Percentiles rank a stretch among this genome's conserved stretches.
Conservation (phyloP, 106 monocot species). For the Dendrobium huoshanense region DNA sequence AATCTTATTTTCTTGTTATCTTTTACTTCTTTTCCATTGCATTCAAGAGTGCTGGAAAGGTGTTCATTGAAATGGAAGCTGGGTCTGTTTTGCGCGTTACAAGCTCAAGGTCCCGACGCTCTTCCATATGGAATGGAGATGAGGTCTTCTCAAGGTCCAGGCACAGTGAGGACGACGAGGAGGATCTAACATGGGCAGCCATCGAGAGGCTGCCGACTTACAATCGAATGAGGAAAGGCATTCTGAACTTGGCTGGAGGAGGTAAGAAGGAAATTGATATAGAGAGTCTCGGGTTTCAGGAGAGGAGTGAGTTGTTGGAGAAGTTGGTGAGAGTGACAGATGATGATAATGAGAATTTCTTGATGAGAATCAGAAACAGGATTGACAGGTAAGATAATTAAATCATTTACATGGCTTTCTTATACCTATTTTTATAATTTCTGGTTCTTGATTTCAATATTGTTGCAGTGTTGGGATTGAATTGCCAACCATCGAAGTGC, state of each 20-base stretch:
- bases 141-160: slow-evolving; percentile 20
- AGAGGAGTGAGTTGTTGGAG: slow-evolving; percentile 23
- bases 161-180: slow-evolving; percentile 25
- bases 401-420: too few species aligned
- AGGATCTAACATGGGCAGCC: slow-evolving; percentile 32
- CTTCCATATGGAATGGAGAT: slow-evolving; percentile 19
- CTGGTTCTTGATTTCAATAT: neutral
- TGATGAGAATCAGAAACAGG: slow-evolving; percentile 28
- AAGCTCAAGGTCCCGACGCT: slow-evolving; percentile 6
- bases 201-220: slow-evolving; percentile 32
- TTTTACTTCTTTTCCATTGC: too few species aligned
- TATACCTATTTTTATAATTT: neutral
- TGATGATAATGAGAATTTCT: slow-evolving; percentile 32
- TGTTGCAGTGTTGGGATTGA: neutral
- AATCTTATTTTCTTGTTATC: too few species aligned
- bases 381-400: slow-evolving; percentile 19
- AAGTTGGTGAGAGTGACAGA: slow-evolving; percentile 24
- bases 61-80: slow-evolving; percentile 8
- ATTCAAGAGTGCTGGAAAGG: too few species aligned
- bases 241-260: slow-evolving; percentile 8
- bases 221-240: slow-evolving; percentile 16
- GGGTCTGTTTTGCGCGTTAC: neutral
- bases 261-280: slow-evolving; percentile 16
- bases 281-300: slow-evolving; percentile 8
- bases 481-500: neutral